Percentiles rank a stretch among this genome's conserved stretches.
Evolutionary conservation across 306 rosid species (phyloP).

Genomic region (Mucuna pruriens): DNA sequence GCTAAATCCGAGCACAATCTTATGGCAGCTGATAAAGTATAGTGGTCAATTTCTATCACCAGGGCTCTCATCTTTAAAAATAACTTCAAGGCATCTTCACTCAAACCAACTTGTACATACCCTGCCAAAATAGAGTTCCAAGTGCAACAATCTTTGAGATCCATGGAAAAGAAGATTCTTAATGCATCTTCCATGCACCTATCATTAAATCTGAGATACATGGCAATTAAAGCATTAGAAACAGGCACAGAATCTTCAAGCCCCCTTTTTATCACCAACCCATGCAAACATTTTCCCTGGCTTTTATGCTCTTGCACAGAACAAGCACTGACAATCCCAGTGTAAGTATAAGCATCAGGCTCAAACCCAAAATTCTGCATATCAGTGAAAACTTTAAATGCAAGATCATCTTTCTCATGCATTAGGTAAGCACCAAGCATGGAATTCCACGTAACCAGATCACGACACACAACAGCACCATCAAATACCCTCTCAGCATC

Average conservation of each 20-base stretch:
- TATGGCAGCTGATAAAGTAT: slow-evolving; percentile 68
- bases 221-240: slow-evolving; percentile 75
- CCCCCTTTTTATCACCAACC: slow-evolving; percentile 72
- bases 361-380: slow-evolving; percentile 71
- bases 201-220: slow-evolving; percentile 68
- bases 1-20: slow-evolving; percentile 82
- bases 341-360: slow-evolving; percentile 78
- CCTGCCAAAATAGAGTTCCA: slow-evolving; percentile 88
- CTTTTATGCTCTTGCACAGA: slow-evolving; percentile 46
- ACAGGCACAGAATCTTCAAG: slow-evolving; percentile 63
- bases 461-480: slow-evolving; percentile 43
- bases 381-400: slow-evolving; percentile 57
- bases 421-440: slow-evolving; percentile 72
- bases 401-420: slow-evolving; percentile 57
- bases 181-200: slow-evolving; percentile 65
- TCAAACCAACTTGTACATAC: slow-evolving; percentile 68
- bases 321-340: slow-evolving; percentile 67
- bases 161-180: slow-evolving; percentile 55
- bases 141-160: slow-evolving; percentile 67
- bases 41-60: slow-evolving; percentile 63
- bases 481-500: slow-evolving; percentile 72
- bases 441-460: slow-evolving; percentile 87
- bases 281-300: slow-evolving; percentile 68
- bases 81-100: slow-evolving; percentile 73
- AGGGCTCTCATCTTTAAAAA: slow-evolving; percentile 60